Evolutionary conservation across 495 filamentous ascomycete species (phyloP).

Genomic region (Neurospora tetrasperma): DNA sequence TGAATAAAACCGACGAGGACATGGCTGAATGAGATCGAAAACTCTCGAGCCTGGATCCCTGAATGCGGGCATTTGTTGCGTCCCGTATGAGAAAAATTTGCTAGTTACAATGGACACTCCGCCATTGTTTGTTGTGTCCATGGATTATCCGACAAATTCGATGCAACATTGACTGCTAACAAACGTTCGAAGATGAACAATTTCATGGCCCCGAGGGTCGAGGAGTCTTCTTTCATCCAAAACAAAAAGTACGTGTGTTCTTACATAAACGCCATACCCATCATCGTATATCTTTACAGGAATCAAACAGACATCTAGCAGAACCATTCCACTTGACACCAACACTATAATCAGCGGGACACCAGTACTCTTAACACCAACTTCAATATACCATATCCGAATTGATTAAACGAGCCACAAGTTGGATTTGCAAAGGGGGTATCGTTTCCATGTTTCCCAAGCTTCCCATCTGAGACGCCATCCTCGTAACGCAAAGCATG

Average conservation of each 20-base stretch:
- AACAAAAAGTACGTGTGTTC: neutral
- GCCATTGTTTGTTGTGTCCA: too few species aligned
- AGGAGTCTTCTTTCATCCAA: neutral
- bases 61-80: neutral
- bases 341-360: neutral
- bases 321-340: neutral
- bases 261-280: neutral
- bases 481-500: neutral
- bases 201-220: neutral
- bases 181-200: neutral
- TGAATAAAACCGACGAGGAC: neutral
- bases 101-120: too few species aligned
- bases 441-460: neutral
- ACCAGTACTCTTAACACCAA: neutral
- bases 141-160: neutral
- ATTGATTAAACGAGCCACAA: neutral
- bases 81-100: too few species aligned
- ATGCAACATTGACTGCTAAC: neutral
- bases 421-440: neutral
- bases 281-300: neutral
- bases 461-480: neutral
- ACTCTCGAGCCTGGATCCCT: neutral
- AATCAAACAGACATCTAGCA: neutral
- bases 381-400: neutral
- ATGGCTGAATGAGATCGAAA: too few species aligned